Evolutionary conservation across 2,329 filamentous ascomycete species (phyloP).

Genomic region (Fusarium udum): DNA sequence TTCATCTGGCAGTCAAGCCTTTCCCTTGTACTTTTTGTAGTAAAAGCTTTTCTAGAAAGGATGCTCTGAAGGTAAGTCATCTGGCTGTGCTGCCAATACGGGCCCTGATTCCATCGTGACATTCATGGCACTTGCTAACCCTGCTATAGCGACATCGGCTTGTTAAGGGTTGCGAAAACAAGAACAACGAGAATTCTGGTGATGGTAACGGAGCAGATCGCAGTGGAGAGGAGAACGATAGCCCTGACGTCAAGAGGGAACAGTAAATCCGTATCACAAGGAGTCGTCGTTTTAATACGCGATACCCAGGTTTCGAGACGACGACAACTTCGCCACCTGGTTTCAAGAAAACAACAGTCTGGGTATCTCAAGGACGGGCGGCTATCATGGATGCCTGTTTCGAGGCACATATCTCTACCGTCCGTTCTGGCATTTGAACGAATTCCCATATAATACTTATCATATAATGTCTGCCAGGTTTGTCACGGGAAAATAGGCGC

Average conservation of each 20-base stretch:
- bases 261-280: slow-evolving; percentile 14
- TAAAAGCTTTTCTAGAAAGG: slow-evolving; percentile 96
- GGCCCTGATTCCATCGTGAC: neutral
- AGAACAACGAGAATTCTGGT: slow-evolving; percentile 42
- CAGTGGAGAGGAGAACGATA: slow-evolving; percentile 40
- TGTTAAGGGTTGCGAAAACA: slow-evolving; percentile 69
- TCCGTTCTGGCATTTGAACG: slow-evolving; percentile 4
- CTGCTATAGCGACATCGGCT: slow-evolving; percentile 64
- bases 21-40: slow-evolving; percentile 92
- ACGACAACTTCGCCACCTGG: slow-evolving; percentile 10
- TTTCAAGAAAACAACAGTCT: neutral
- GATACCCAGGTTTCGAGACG: slow-evolving; percentile 25
- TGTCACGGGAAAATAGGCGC: slow-evolving; percentile 28
- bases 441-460: slow-evolving; percentile 17
- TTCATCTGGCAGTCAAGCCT: slow-evolving; percentile 94
- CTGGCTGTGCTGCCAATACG: neutral
- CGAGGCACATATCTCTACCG: neutral
- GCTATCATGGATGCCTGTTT: neutral
- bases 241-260: slow-evolving; percentile 38
- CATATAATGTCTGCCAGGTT: slow-evolving; percentile 26
- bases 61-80: slow-evolving; percentile 86
- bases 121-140: slow-evolving; percentile 26
- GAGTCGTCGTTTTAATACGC: slow-evolving; percentile 9
- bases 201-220: slow-evolving; percentile 37
- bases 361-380: neutral